Percentiles rank a stretch among this genome's conserved stretches.
Conservation (phyloP, 306 rosid genomes). For the Cucurbita maxima region DNA sequence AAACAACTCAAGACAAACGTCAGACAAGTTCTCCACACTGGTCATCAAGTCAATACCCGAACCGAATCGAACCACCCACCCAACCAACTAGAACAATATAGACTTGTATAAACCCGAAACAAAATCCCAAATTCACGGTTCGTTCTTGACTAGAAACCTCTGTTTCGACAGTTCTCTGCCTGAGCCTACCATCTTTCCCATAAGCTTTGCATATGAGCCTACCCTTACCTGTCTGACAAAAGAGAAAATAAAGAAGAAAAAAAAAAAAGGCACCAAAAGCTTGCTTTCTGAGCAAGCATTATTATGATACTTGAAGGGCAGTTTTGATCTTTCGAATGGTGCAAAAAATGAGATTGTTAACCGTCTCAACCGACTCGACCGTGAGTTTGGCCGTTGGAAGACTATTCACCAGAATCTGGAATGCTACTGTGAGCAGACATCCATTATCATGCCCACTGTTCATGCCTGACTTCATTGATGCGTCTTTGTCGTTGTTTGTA, state of each 20-base stretch:
- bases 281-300: not conserved
- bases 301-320: conserved; percentile 30
- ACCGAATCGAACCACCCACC: conserved; percentile 84
- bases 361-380: conserved; percentile 44
- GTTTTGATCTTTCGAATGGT: conserved; percentile 58
- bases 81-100: not conserved
- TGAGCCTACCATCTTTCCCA: conserved; percentile 3
- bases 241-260: not conserved
- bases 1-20: not conserved
- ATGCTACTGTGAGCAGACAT: conserved; percentile 50
- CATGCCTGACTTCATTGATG: conserved; percentile 7
- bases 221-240: not conserved
- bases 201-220: not conserved
- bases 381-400: conserved; percentile 38
- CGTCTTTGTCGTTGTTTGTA: not conserved
- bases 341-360: conserved; percentile 37
- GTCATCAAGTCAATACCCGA: conserved; percentile 83
- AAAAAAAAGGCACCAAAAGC: not conserved
- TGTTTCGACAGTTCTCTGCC: conserved; percentile 8
- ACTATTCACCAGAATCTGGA: conserved; percentile 42
- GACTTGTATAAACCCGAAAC: not conserved
- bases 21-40: not conserved
- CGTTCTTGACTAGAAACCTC: conserved; percentile 91
- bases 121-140: conserved; percentile 32
- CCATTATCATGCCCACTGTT: conserved; percentile 12